Evolutionary conservation across 2,329 filamentous ascomycete species (phyloP).

Genomic region (Trichoderma afroharzianum): DNA sequence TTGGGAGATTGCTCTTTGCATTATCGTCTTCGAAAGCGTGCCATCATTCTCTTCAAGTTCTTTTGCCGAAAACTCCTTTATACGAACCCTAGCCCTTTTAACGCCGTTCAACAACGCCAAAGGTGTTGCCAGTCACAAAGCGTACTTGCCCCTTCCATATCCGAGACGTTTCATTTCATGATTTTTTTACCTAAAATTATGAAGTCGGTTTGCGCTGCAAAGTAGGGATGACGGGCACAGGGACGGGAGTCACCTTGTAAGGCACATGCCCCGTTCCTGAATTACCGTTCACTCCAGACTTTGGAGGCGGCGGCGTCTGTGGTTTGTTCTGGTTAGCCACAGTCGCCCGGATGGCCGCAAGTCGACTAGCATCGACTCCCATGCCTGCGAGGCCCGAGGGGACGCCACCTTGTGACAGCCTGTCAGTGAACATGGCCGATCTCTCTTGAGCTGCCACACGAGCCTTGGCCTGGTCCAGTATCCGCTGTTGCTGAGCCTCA

Average conservation of each 20-base stretch:
- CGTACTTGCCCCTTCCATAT: neutral
- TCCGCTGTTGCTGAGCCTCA: conserved; percentile 48
- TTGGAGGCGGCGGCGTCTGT: conserved; percentile 33
- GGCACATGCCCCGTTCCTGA: conserved; percentile 32
- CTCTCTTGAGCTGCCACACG: conserved; percentile 44
- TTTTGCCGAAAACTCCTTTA: conserved; percentile 14
- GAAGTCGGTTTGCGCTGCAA: conserved; percentile 25
- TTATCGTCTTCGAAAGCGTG: conserved; percentile 8
- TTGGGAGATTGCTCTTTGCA: neutral
- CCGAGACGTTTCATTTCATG: neutral
- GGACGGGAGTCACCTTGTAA: conserved; percentile 43
- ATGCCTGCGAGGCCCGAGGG: conserved; percentile 36
- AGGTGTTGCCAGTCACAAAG: conserved; percentile 6
- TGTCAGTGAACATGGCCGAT: conserved; percentile 39
- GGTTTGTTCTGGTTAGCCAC: conserved; percentile 36
- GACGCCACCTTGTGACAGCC: conserved; percentile 46
- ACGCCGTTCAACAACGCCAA: conserved; percentile 13
- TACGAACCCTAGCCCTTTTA: conserved; percentile 5
- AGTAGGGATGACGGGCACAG: conserved; percentile 41
- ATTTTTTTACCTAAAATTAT: conserved; percentile 1
- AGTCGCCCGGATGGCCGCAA: conserved; percentile 36
- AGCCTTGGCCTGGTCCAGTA: conserved; percentile 50
- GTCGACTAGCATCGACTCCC: conserved; percentile 31
- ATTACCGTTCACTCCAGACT: conserved; percentile 34
- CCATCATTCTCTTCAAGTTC: neutral